Evolutionary conservation across 78 protist genomes (phyloP), one percentile per base, ranked within the genome.

Genomic region (Mantamonas sphyraenae): DNA sequence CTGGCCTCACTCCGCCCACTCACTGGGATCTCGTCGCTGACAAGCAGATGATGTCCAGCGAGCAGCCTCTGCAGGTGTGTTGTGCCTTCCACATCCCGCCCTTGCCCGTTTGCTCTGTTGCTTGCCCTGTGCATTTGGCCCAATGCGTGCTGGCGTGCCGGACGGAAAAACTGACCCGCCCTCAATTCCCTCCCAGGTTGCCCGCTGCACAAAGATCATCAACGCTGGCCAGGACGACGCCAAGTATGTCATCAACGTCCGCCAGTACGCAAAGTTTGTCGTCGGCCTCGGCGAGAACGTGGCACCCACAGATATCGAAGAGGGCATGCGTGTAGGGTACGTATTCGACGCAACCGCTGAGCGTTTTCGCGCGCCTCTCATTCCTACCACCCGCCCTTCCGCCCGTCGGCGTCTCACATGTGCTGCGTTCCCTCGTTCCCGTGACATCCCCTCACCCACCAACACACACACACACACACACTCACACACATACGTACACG

Each of bases 301-400:
- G 2, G 86, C 99, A 8, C 98, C 98, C 22, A 83, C 97, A 2
- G 99, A 98, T 65, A 88, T 98, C 57, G 99, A 98, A 58, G 99
- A 98, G 83, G 98, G 96, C 74, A 97, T 97, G 98, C 92, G 99
- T 47, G 99, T 98, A 43, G 99, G 97, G 80, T 78, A 47, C 5
- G 82, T 67, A 35, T 40, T 30, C 16, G 0, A 20, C 42, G 42
- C 9, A 34, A 1, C 16, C 2, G 2, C 58, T 58, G 70, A 4
- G 38, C 5, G 38, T 56, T 12, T 26, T 8, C 14, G 69, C 35
- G 53, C 16, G 26, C 7, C 71, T 53, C 53, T 67, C 5, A 20
- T 70, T n/a, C n/a, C 12, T 28, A 59, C n/a, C 24, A 8, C 35
- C 14, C 14, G 45, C 38, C 10, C 39, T 26, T 4, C 62, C 22